Base-by-base conservation (phyloP, 768 basidiomycete genomes). In the Artomyces pyxidatus region DNA sequence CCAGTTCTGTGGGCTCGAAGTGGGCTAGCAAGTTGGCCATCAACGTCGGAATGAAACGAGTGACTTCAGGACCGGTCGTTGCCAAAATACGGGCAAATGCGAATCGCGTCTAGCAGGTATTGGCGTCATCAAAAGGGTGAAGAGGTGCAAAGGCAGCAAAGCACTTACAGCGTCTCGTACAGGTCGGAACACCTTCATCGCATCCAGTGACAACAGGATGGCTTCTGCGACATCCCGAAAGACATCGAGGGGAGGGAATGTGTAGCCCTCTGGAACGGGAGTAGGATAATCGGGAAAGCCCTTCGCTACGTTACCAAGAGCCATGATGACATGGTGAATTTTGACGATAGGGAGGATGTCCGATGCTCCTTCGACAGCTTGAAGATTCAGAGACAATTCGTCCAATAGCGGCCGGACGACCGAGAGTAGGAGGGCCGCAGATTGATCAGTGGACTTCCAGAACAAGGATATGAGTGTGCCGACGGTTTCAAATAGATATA, bases 251-350 rank as follows among this genome's bases (percentile, higher is more conserved):
- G 82, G 80, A 0, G 91, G 87, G 17, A 81, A 68, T 8, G 80
- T 73, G 57, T 83, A 85, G 27, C 78, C 80, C 57, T 77, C 74
- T 0, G 81, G 79, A 1, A 83, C 68, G 1, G 80, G 75, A 14
- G 76, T 79, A 37, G 89, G 87, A 59, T 86, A 85, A 61, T 92
- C 91, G 0, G 96, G 96, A 68, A 97, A 98, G 11, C 96, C 96
- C 68, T 96, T 96, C 29, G 93, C 88, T 48, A 97, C 80, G 58
- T 88, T 91, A 11, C 95, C 95, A 19, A 97, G 72, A 3, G 95
- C 93, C 83, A 95, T 87, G 63, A 97, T 85, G 56, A 84, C 75
- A 68, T 98, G 94, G 58, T 98, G 96, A 7, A 92, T 80, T 60
- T 81, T 82, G 47, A 97, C 73, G 58, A 96, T 81, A n/a, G 88